These are phyloP conservation scores for Phytophthora litchii DNA, from an alignment of 352 stramenopile species.

Conservation along the genomic window DNA sequence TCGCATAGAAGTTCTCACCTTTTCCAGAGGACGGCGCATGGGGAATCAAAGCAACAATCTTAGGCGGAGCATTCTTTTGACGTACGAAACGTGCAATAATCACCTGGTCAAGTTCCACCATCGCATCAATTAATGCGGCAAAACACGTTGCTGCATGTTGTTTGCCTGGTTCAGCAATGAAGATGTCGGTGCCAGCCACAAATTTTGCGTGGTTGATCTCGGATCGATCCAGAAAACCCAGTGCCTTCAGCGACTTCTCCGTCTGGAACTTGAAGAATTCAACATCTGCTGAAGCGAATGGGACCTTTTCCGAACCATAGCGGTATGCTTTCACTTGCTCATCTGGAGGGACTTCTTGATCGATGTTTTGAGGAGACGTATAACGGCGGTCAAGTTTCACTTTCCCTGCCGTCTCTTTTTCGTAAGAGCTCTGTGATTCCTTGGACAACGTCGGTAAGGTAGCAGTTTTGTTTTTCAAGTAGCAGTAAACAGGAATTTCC, in stretches of 20 bases:
- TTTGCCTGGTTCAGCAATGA: conserved; percentile 79
- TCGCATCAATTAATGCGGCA: conserved; percentile 66
- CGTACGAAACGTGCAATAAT: conserved; percentile 80
- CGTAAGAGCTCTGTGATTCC: conserved; percentile 70
- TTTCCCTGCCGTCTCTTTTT: conserved; percentile 61
- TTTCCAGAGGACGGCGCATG: conserved; percentile 35
- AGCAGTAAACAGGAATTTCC: conserved; percentile 80
- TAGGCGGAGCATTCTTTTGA: conserved; percentile 77
- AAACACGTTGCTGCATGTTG: conserved; percentile 63
- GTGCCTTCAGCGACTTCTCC: conserved; percentile 74
- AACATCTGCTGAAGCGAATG: conserved; percentile 80
- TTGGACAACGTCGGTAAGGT: conserved; percentile 75
- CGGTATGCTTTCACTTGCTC: conserved; percentile 81
- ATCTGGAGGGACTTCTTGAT: conserved; percentile 75
- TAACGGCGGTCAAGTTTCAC: conserved; percentile 81
- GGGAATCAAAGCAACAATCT: conserved; percentile 78
- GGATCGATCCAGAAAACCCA: conserved; percentile 70
- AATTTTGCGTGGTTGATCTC: conserved; percentile 65
- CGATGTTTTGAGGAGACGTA: conserved; percentile 64
- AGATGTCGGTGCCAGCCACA: conserved; percentile 66
- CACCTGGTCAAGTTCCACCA: conserved; percentile 66
- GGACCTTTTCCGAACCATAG: conserved; percentile 80
- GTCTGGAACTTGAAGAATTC: conserved; percentile 86
- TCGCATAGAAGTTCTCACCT: conserved; percentile 62
- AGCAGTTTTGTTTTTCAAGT: conserved; percentile 77